A percentile compares a stretch with the other conserved stretches of the same genome.
phyloP scores from a whole-genome alignment of 768 basidiomycete species.

The Sporobolomyces roseus region DNA sequence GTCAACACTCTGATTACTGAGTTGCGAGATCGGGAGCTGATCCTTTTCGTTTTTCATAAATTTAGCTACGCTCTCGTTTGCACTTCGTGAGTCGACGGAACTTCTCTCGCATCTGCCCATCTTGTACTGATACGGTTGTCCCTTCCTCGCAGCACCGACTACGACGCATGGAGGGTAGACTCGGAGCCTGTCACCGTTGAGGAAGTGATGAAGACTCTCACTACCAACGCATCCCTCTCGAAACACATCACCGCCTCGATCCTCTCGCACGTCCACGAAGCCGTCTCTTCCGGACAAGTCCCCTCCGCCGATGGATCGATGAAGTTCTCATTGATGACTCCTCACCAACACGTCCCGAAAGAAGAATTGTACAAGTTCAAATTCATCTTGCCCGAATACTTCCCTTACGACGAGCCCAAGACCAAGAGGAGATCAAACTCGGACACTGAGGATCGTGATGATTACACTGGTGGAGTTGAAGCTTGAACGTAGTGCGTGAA shows the following conservation, averaged over 20 bases:
- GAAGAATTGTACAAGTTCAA: slow-evolving; percentile 67
- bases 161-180: slow-evolving; percentile 86
- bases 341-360: slow-evolving; percentile 54
- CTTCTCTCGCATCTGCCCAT: neutral
- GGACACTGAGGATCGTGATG: slow-evolving; percentile 6
- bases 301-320: slow-evolving; percentile 73
- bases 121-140: neutral
- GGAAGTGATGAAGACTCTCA: slow-evolving; percentile 83
- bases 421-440: slow-evolving; percentile 4
- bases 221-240: slow-evolving; percentile 79
- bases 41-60: neutral
- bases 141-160: slow-evolving; percentile 61
- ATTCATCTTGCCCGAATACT: slow-evolving; percentile 76
- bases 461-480: slow-evolving; percentile 15
- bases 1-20: slow-evolving; percentile 41
- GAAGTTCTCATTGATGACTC: slow-evolving; percentile 78
- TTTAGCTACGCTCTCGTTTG: slow-evolving; percentile 81
- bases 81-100: slow-evolving; percentile 48
- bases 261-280: slow-evolving; percentile 54
- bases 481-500: too few species aligned
- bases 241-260: slow-evolving; percentile 56
- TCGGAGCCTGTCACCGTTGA: slow-evolving; percentile 79
- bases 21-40: neutral
- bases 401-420: slow-evolving; percentile 47
- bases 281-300: slow-evolving; percentile 57